Evolutionary conservation across 2,329 filamentous ascomycete genomes (phyloP).

Genomic region (Fusarium camptoceras): DNA sequence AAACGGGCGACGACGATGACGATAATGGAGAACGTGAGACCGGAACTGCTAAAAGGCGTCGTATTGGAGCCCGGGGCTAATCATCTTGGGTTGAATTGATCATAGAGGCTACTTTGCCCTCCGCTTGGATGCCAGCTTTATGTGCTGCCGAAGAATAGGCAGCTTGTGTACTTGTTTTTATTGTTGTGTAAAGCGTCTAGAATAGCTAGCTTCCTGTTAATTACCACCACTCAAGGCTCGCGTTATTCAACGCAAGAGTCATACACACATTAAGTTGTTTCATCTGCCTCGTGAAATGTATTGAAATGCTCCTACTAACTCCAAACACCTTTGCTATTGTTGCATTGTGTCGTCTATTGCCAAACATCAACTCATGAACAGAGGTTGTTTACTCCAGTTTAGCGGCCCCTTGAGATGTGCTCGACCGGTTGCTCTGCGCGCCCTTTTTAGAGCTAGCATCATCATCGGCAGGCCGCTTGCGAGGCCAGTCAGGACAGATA

Average conservation of each 20-base stretch:
- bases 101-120: constrained; percentile 10
- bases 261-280: constrained; percentile 7
- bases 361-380: neutral
- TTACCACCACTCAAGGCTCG: constrained; percentile 29
- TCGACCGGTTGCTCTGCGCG: constrained; percentile 49
- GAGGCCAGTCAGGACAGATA: constrained; percentile 90
- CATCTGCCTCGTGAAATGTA: neutral
- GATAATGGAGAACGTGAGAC: constrained; percentile 58
- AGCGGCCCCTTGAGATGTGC: constrained; percentile 47
- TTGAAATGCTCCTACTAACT: constrained; percentile 7
- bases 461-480: constrained; percentile 66
- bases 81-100: neutral
- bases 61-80: constrained; percentile 52
- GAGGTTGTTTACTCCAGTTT: constrained; percentile 42
- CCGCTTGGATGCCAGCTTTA: constrained; percentile 26
- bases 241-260: constrained; percentile 9
- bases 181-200: constrained; percentile 45
- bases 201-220: constrained; percentile 43
- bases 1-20: constrained; percentile 63
- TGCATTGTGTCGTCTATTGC: neutral
- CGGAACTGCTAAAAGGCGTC: constrained; percentile 53
- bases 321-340: constrained; percentile 14
- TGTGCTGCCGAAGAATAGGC: constrained; percentile 25
- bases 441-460: constrained; percentile 46
- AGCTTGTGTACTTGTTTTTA: constrained; percentile 39